Conservation (phyloP, 371 early-diverging fungal species). For the Syncephalastrum racemosum region DNA sequence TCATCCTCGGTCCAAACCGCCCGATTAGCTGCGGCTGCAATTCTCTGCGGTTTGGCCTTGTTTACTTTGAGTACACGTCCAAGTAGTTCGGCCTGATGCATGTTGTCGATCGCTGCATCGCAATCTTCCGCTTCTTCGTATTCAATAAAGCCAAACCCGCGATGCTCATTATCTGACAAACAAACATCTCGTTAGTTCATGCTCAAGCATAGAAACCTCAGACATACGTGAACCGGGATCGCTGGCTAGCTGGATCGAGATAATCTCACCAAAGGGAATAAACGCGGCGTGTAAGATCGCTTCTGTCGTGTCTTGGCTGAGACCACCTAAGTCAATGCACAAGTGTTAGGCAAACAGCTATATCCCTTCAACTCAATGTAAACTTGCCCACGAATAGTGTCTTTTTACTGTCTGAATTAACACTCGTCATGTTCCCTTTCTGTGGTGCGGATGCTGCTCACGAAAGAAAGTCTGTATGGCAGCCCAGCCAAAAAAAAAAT, state of each 20-base stretch:
- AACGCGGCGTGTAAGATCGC: constrained; percentile 85
- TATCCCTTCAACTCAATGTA: no score
- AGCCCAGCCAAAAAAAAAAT: neutral
- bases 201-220: neutral
- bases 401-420: constrained; percentile 11
- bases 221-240: constrained; percentile 71
- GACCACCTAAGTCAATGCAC: constrained; percentile 56
- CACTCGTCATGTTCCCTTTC: constrained; percentile 7
- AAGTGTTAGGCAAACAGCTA: neutral
- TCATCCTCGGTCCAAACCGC: constrained; percentile 81
- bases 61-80: constrained; percentile 90
- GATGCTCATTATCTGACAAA: constrained; percentile 64
- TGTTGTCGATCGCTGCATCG: constrained; percentile 89
- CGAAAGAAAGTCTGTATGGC: no score
- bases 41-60: constrained; percentile 72
- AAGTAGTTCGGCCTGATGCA: constrained; percentile 87
- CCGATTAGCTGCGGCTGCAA: constrained; percentile 58
- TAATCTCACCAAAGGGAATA: constrained; percentile 96
- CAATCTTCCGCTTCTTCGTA: constrained; percentile 88
- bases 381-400: constrained; percentile 53
- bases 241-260: constrained; percentile 80
- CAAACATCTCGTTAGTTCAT: neutral
- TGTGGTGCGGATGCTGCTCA: neutral
- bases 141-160: constrained; percentile 95
- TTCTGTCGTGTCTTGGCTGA: constrained; percentile 80